These are phyloP conservation scores for Neurospora discreta DNA, from an alignment of 495 filamentous ascomycete genomes.

Conservation along the genomic window DNA sequence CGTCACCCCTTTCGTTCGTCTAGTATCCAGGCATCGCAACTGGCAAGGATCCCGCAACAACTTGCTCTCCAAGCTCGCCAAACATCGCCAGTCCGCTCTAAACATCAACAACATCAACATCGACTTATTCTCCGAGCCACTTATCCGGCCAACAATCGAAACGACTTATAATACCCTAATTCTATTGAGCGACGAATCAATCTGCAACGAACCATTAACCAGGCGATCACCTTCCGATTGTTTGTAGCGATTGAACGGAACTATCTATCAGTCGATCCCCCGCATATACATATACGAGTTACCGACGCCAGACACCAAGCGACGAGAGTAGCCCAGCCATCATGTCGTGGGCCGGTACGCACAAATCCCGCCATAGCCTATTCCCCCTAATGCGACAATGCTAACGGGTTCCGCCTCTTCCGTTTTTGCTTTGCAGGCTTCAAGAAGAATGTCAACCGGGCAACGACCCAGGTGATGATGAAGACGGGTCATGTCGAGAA, in stretches of 20 bases:
- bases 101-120: background rate
- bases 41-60: background rate
- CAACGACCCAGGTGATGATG: conserved; percentile 99
- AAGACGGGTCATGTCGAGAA: conserved; percentile 97
- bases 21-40: background rate
- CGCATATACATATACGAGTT: background rate
- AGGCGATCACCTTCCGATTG: background rate
- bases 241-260: background rate
- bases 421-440: conserved; percentile 51
- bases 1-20: conserved; percentile 11
- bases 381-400: background rate
- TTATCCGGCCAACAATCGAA: background rate
- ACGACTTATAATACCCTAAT: background rate
- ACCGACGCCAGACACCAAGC: background rate
- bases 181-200: background rate
- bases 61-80: background rate
- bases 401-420: background rate
- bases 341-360: conserved; percentile 53
- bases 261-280: background rate
- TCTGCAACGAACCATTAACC: background rate
- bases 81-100: background rate
- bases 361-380: conserved; percentile 12
- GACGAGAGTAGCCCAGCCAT: conserved; percentile 17
- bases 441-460: conserved; percentile 98
- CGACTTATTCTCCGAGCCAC: background rate